A percentile compares a stretch with the other conserved stretches of the same genome.
These are phyloP conservation scores for Ceriops decandra DNA, from an alignment of 345 rosid genomes.

Conservation along the genomic window DNA sequence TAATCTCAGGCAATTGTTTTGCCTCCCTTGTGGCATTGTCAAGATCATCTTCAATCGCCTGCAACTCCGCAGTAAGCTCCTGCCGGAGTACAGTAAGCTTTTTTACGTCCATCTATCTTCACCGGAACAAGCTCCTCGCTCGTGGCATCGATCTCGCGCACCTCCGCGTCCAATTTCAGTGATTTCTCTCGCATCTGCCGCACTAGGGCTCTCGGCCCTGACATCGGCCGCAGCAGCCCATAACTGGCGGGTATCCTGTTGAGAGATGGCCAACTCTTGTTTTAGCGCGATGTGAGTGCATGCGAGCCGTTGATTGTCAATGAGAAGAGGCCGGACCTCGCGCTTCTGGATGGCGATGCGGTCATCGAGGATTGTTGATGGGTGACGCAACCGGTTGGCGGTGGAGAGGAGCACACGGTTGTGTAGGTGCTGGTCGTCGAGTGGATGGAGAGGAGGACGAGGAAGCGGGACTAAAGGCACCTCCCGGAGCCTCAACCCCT, in stretches of 20 bases:
- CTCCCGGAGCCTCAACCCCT: neutral
- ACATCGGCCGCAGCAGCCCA: slow-evolving; percentile 42
- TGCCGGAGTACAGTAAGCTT: slow-evolving; percentile 36
- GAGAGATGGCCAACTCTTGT: slow-evolving; percentile 54
- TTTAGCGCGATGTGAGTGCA: slow-evolving; percentile 62
- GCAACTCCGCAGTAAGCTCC: slow-evolving; percentile 43
- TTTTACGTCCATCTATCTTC: slow-evolving; percentile 38
- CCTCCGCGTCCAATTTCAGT: slow-evolving; percentile 61
- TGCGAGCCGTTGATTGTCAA: slow-evolving; percentile 60
- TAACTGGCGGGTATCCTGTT: slow-evolving; percentile 51
- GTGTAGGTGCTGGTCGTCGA: neutral
- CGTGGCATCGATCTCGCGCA: slow-evolving; percentile 47
- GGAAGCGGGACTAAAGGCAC: neutral
- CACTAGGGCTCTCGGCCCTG: slow-evolving; percentile 57
- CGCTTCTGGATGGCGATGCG: slow-evolving; percentile 59
- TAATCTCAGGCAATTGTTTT: slow-evolving; percentile 33
- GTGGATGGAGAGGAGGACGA: neutral
- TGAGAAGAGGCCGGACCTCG: slow-evolving; percentile 68
- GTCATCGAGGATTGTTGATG: slow-evolving; percentile 53
- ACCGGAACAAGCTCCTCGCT: slow-evolving; percentile 57
- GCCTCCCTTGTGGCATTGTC: slow-evolving; percentile 47
- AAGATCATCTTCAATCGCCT: slow-evolving; percentile 38
- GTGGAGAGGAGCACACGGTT: neutral
- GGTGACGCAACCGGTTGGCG: neutral
- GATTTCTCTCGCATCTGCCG: slow-evolving; percentile 64